Base-by-base conservation (phyloP, 1,284 basidiomycete species). In the Marasmius tenuissimus region DNA sequence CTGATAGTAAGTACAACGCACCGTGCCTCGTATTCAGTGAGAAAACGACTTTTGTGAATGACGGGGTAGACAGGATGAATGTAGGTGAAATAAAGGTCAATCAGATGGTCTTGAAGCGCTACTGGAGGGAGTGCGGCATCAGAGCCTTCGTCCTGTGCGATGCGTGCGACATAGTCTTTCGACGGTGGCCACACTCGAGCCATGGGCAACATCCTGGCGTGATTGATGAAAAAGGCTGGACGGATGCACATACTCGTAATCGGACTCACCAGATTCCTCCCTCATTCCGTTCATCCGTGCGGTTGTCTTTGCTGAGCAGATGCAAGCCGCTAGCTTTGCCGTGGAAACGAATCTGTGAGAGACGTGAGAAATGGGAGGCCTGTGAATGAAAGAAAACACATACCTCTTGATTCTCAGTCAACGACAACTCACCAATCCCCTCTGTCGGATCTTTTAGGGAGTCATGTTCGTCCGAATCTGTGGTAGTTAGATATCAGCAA, bases 391-490 rank as follows among this genome's bases (percentile, higher is more conserved):
- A 20, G 11, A 58, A 37, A 3, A 16, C 4, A 64, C 69, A 10
- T 65, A 89, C 90, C 76, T 94, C 91, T 69, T 85, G 83, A 70
- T 93, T 87, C 70, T 94, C 92, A 66, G 94, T 90, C 48, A 94
- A 75, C 2, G 91, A 92, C n/a, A 95, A 73, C 68, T 91, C 87
- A 3, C 93, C 92, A 57, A 83, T 71, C 12, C 73, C 74, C 64
- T 89, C 86, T 2, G 85, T 79, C 0, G 88, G 75, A 59, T 85
- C 82, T 57, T 78, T 69, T 18, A 72, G 74, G 4, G 79, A 73
- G 40, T 76, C 75, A 38, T 63, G 66, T 38, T 81, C 78, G 56
- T 80, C 80, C 56, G 71, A 66, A 47, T 71, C 68, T 66, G 22
- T 54, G 18, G 35, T 51, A 49, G 50, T 16, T 9, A 6, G 38